Conservation (phyloP, 169 alveolate species). For the Plasmodium ovale region DNA sequence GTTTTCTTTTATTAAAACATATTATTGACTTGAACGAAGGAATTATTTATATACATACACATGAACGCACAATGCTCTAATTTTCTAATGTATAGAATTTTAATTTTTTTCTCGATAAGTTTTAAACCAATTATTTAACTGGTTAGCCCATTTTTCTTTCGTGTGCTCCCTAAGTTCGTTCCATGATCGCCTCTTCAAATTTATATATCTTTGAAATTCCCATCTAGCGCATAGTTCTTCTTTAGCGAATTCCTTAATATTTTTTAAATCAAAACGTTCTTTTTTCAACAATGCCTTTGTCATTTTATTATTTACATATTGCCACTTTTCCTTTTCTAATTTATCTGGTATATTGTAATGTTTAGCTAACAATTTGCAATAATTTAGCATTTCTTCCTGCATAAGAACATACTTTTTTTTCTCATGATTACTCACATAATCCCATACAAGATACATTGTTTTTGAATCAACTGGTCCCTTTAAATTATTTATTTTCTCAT, state of each 20-base stretch:
- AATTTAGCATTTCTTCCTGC: conserved; percentile 4
- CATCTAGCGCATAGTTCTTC: conserved; percentile 31
- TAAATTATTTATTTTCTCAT: conserved; percentile 17
- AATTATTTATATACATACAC: not conserved
- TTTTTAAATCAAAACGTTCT: conserved; percentile 11
- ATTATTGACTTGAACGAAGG: not conserved
- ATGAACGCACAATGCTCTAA: not conserved
- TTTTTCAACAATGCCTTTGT: conserved; percentile 1
- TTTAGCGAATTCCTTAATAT: conserved; percentile 11
- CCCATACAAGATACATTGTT: conserved; percentile 22
- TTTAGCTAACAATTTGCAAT: not conserved
- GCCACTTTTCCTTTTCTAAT: conserved; percentile 14
- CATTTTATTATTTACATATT: conserved; percentile 20
- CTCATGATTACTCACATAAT: conserved; percentile 14
- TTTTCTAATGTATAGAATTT: not conserved
- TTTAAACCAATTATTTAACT: conserved; percentile 7
- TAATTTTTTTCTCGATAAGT: conserved; percentile 1
- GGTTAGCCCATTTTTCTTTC: conserved; percentile 15
- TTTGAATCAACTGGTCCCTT: conserved; percentile 22
- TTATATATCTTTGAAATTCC: conserved; percentile 25
- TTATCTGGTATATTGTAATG: conserved; percentile 16
- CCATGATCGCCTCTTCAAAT: conserved; percentile 19
- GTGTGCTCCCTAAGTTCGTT: conserved; percentile 3
- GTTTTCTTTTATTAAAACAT: not conserved
- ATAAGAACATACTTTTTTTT: conserved; percentile 1